Percentiles rank a stretch among this genome's conserved stretches.
phyloP scores from a whole-genome alignment of 148 eudicot genomes.

The Persicaria maculosa region DNA sequence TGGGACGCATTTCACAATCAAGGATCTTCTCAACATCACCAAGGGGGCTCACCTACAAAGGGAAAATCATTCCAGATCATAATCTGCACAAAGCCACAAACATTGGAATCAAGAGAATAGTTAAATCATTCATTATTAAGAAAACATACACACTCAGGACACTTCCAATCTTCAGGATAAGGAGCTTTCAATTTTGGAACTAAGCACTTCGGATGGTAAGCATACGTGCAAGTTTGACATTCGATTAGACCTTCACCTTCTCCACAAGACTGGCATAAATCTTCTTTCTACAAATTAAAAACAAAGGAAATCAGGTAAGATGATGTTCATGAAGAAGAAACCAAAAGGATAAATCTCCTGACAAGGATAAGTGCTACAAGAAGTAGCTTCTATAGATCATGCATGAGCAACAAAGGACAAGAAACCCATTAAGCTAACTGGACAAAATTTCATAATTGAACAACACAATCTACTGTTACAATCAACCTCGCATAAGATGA shows the following conservation, averaged over 20 bases:
- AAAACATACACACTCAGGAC: constrained; percentile 85
- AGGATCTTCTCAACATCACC: constrained; percentile 87
- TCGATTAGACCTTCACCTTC: constrained; percentile 43
- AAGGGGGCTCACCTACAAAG: constrained; percentile 74
- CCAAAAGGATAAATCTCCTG: background rate
- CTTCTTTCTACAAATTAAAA: constrained; percentile 49
- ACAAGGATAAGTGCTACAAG: background rate
- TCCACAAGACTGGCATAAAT: constrained; percentile 67
- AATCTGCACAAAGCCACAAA: background rate
- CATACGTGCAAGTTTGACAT: constrained; percentile 80
- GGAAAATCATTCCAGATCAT: background rate
- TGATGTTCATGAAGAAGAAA: background rate
- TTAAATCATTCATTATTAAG: background rate
- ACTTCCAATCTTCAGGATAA: constrained; percentile 70
- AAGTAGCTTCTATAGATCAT: background rate
- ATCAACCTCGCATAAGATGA: background rate
- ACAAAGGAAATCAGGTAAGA: background rate
- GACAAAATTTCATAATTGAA: background rate
- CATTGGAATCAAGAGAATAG: background rate
- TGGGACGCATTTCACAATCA: constrained; percentile 83
- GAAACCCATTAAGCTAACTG: background rate
- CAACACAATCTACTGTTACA: background rate
- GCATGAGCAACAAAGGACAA: background rate
- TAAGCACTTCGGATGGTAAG: constrained; percentile 87
- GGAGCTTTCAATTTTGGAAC: constrained; percentile 71